These are phyloP conservation scores for Voacanga thouarsii DNA, from an alignment of 257 asterid genomes.

Conservation along the genomic window DNA sequence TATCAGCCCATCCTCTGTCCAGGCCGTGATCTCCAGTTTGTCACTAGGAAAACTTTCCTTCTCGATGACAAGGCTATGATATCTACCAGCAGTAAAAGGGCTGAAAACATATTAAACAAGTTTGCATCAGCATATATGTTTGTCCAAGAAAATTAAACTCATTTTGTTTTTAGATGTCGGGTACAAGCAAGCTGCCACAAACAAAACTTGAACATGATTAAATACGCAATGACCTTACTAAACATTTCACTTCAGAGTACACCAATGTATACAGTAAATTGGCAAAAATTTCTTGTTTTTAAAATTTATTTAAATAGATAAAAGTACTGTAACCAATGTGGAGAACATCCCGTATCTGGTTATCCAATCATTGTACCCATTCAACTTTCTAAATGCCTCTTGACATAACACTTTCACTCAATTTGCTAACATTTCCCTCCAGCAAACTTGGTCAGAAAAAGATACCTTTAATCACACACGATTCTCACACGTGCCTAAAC, in stretches of 20 bases:
- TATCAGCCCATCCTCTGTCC: constrained; percentile 90
- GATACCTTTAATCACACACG: not conserved
- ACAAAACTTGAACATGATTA: not conserved
- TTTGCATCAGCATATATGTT: not conserved
- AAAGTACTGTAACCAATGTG: not conserved
- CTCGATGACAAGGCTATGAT: constrained; percentile 95
- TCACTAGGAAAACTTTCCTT: constrained; percentile 76
- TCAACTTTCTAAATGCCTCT: not conserved
- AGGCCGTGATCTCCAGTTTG: constrained; percentile 80
- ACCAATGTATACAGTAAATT: not conserved
- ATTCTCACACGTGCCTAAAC: too few species aligned
- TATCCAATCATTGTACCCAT: not conserved
- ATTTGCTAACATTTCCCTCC: not conserved
- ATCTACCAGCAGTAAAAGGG: constrained; percentile 94
- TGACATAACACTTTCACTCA: not conserved
- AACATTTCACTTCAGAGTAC: not conserved
- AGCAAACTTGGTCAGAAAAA: not conserved
- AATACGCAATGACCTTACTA: too few species aligned
- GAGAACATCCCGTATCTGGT: not conserved
- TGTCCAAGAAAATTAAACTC: not conserved
- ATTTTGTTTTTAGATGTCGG: not conserved
- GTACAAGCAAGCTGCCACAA: not conserved
- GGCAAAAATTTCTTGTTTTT: not conserved
- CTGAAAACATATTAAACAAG: constrained; percentile 32
- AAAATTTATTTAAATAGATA: not conserved